These are phyloP conservation scores for Nicotiana tomentosiformis DNA, from an alignment of 257 asterid genomes.

Conservation along the genomic window DNA sequence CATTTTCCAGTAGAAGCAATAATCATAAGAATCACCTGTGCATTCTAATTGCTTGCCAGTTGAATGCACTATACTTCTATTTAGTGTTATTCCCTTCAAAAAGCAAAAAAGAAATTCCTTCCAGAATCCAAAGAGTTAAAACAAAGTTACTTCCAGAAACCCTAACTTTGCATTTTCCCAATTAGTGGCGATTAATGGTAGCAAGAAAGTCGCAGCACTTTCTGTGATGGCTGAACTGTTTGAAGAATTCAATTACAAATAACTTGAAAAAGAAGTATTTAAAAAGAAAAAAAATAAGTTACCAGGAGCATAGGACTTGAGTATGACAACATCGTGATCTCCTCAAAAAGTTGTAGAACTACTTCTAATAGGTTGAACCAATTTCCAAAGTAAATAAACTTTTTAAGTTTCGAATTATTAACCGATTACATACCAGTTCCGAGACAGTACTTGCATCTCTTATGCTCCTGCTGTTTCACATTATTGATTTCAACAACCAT, in stretches of 20 bases:
- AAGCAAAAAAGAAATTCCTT: neutral
- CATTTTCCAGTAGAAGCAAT: neutral
- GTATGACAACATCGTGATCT: neutral
- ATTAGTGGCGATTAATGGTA: neutral
- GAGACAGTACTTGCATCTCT: slow-evolving; percentile 95
- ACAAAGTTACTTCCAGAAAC: neutral
- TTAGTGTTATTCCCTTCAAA: neutral
- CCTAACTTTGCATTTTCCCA: neutral
- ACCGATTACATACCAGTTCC: slow-evolving; percentile 62
- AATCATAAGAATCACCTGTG: slow-evolving; percentile 12
- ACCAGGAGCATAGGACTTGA: neutral
- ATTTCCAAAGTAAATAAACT: neutral
- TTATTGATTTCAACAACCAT: slow-evolving; percentile 98
- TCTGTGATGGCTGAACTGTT: neutral
- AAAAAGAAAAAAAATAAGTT: neutral
- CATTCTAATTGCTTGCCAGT: slow-evolving; percentile 6
- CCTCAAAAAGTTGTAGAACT: neutral
- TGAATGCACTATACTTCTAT: neutral
- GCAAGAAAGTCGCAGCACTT: neutral
- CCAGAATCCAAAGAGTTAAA: neutral
- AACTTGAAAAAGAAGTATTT: too few relatives aligned
- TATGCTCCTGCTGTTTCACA: slow-evolving; percentile 92
- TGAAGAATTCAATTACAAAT: neutral
- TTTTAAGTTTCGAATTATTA: neutral
- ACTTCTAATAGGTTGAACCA: neutral